Evolutionary conservation across 2,329 filamentous ascomycete species (phyloP).

Genomic region (Volutella citrinella): DNA sequence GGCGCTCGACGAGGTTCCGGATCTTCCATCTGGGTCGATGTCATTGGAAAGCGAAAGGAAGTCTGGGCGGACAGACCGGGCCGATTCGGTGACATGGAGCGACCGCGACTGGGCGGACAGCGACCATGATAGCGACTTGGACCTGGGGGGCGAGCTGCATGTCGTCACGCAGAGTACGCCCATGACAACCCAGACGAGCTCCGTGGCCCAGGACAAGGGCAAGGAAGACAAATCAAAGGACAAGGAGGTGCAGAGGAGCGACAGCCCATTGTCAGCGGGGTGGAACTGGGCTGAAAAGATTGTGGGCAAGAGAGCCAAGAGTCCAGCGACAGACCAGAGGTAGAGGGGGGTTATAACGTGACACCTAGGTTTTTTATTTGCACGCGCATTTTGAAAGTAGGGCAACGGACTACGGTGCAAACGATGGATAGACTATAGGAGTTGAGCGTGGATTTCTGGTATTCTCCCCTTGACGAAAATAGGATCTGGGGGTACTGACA

Average conservation of each 20-base stretch:
- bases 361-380: no score
- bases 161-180: no score
- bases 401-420: no score
- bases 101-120: slow-evolving; percentile 33
- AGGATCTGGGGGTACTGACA: no score
- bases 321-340: slow-evolving; percentile 19
- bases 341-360: slow-evolving; percentile 4
- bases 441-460: no score
- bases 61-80: no score
- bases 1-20: slow-evolving; percentile 44
- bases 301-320: slow-evolving; percentile 41
- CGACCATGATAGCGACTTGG: slow-evolving; percentile 25
- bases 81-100: slow-evolving; percentile 63
- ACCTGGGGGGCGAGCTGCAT: slow-evolving; percentile 23
- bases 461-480: no score
- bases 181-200: no score
- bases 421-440: no score
- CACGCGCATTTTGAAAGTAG: no score
- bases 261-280: slow-evolving; percentile 23
- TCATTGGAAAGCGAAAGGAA: no score
- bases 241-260: slow-evolving; percentile 18
- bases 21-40: no score
- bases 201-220: slow-evolving; percentile 13
- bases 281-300: slow-evolving; percentile 58
- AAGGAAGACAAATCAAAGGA: slow-evolving; percentile 22